Evolutionary conservation across 2,329 filamentous ascomycete genomes (phyloP).

Genomic region (Colletotrichum tabaci): DNA sequence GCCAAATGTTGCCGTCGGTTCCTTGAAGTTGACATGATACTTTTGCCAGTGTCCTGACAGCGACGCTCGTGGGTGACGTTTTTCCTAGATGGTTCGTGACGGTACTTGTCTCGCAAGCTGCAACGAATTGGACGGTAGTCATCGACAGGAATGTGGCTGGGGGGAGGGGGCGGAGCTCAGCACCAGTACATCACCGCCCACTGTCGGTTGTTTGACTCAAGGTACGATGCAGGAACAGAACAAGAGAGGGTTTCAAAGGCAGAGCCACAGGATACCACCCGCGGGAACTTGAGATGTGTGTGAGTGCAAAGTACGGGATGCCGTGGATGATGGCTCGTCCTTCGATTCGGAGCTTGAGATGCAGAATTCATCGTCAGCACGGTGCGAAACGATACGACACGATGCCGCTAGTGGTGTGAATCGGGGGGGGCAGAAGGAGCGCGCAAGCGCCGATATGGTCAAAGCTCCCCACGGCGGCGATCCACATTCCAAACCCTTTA

Average conservation of each 20-base stretch:
- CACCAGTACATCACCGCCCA: background rate
- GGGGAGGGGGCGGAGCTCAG: background rate
- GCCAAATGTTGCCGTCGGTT: background rate
- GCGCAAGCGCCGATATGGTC: background rate
- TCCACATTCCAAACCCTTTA: constrained; percentile 19
- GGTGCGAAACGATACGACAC: background rate
- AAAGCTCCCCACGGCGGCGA: constrained; percentile 24
- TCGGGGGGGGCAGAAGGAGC: too few relatives aligned
- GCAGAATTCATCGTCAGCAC: background rate
- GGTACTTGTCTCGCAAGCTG: background rate
- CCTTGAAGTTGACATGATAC: background rate
- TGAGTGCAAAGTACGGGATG: too few relatives aligned
- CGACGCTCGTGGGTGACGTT: background rate
- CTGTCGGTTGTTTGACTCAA: background rate
- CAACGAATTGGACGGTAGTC: constrained; percentile 14
- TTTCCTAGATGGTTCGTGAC: constrained; percentile 1
- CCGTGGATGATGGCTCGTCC: background rate
- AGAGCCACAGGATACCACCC: background rate
- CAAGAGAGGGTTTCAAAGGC: background rate
- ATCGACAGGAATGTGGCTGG: background rate
- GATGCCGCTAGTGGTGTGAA: background rate
- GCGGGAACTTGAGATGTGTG: background rate
- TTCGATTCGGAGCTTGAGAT: background rate
- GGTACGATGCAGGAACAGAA: background rate
- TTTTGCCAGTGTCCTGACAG: background rate